Percentiles rank a stretch among this genome's conserved stretches.
Conservation (phyloP, 164 flowering plant genomes). For the Tinospora cordifolia region DNA sequence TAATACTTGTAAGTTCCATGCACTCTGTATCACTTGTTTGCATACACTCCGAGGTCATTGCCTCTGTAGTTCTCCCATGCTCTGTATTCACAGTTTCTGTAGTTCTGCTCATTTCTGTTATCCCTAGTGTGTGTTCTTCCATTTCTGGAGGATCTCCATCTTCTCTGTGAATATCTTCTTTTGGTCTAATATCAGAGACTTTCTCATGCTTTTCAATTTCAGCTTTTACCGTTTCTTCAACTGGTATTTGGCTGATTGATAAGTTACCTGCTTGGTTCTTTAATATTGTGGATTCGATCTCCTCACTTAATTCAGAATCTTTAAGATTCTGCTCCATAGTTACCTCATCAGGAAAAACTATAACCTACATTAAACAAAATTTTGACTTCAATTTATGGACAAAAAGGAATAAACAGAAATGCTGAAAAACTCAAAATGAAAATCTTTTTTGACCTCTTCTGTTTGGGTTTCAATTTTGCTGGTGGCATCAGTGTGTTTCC, state of each 20-base stretch:
- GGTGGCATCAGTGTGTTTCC: background rate
- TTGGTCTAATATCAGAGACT: slow-evolving; percentile 9
- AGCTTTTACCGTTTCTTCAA: slow-evolving; percentile 11
- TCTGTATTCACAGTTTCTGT: slow-evolving; percentile 7
- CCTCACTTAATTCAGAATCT: slow-evolving; percentile 3
- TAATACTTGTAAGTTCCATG: background rate
- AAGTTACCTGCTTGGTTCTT: slow-evolving; percentile 3
- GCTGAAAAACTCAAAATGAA: background rate
- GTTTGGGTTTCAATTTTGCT: background rate
- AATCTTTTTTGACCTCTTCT: slow-evolving; percentile 13
- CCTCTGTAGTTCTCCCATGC: slow-evolving; percentile 10
- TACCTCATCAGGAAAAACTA: slow-evolving; percentile 5
- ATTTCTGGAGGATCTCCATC: slow-evolving; percentile 7
- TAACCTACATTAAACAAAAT: background rate
- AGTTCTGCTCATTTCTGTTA: slow-evolving; percentile 1
- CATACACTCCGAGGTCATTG: slow-evolving; percentile 1
- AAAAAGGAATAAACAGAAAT: background rate
- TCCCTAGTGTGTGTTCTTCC: slow-evolving; percentile 10
- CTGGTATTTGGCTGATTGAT: background rate
- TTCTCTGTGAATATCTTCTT: slow-evolving; percentile 13
- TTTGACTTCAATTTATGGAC: background rate
- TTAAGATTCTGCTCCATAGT: slow-evolving; percentile 10
- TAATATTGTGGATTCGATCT: slow-evolving; percentile 4
- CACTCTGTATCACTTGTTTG: slow-evolving; percentile 13
- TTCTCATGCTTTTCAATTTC: slow-evolving; percentile 1